phyloP scores from a whole-genome alignment of 2,329 filamentous ascomycete species.

The Penicillium aurantiogriseum region DNA sequence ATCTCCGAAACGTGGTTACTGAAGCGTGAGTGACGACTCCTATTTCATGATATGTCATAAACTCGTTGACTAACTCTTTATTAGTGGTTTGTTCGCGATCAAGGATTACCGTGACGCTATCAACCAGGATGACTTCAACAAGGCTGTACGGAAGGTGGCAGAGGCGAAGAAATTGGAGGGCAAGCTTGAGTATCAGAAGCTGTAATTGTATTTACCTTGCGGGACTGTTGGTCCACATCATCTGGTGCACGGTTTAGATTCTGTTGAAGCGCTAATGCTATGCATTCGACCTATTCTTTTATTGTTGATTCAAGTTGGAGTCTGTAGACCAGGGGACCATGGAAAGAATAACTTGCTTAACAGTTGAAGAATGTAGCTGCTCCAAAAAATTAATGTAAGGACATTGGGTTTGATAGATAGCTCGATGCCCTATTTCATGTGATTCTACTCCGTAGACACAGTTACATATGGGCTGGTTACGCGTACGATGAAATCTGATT shows the following conservation, averaged over 20 bases:
- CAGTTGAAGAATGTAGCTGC: background rate
- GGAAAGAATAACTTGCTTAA: background rate
- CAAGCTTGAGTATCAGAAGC: conserved; percentile 95
- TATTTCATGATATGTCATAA: background rate
- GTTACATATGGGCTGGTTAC: background rate
- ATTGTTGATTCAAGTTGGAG: background rate
- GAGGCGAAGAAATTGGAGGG: conserved; percentile 98
- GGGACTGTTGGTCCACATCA: conserved; percentile 7
- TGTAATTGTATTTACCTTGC: conserved; percentile 26
- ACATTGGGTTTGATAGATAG: background rate
- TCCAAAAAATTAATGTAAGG: background rate
- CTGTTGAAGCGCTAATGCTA: conserved; percentile 15
- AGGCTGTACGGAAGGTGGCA: conserved; percentile 94
- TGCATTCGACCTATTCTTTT: conserved; percentile 6
- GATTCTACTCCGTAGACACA: background rate
- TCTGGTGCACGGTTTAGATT: conserved; percentile 12
- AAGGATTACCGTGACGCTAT: conserved; percentile 96
- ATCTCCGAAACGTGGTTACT: conserved; percentile 95
- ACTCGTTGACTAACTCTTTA: conserved; percentile 18
- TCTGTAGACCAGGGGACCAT: background rate
- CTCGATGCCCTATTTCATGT: background rate
- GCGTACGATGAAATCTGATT: conserved; percentile 6
- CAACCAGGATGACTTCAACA: conserved; percentile 99
- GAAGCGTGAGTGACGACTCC: conserved; percentile 72
- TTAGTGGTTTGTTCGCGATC: conserved; percentile 90